Conservation (phyloP, 2,329 filamentous ascomycete genomes). For the Colletotrichum theobromicola region DNA sequence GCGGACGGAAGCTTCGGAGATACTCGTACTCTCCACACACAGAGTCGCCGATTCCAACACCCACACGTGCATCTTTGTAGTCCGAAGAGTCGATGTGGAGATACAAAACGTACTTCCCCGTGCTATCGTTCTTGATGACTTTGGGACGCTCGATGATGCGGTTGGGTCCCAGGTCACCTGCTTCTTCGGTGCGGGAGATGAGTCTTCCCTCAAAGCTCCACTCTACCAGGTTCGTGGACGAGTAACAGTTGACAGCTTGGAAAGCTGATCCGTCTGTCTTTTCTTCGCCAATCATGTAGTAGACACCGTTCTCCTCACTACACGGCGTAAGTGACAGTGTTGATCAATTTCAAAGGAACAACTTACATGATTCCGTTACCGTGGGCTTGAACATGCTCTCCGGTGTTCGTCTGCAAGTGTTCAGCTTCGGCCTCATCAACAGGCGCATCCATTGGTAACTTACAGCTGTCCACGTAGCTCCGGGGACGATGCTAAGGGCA, state of each 20-base stretch:
- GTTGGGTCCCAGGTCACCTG: constrained; percentile 64
- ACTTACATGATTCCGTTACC: constrained; percentile 63
- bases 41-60: constrained; percentile 62
- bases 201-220: constrained; percentile 68
- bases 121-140: constrained; percentile 70
- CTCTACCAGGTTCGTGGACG: constrained; percentile 64
- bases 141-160: constrained; percentile 72
- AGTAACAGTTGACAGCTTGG: constrained; percentile 72
- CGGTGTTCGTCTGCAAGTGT: constrained; percentile 41
- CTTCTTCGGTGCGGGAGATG: constrained; percentile 52
- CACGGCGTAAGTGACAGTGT: background rate
- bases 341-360: background rate
- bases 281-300: constrained; percentile 75
- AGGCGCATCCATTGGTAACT: constrained; percentile 1
- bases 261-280: constrained; percentile 68
- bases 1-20: constrained; percentile 37
- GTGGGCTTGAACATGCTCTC: constrained; percentile 69
- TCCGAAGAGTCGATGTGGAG: constrained; percentile 68
- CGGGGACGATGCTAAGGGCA: constrained; percentile 43
- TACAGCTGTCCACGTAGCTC: constrained; percentile 52
- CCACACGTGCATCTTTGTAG: constrained; percentile 69
- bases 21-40: constrained; percentile 65
- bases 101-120: constrained; percentile 70
- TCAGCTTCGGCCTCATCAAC: background rate
- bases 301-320: constrained; percentile 55